Conservation (phyloP, 352 stramenopile genomes). For the Hyaloperonospora brassicae region DNA sequence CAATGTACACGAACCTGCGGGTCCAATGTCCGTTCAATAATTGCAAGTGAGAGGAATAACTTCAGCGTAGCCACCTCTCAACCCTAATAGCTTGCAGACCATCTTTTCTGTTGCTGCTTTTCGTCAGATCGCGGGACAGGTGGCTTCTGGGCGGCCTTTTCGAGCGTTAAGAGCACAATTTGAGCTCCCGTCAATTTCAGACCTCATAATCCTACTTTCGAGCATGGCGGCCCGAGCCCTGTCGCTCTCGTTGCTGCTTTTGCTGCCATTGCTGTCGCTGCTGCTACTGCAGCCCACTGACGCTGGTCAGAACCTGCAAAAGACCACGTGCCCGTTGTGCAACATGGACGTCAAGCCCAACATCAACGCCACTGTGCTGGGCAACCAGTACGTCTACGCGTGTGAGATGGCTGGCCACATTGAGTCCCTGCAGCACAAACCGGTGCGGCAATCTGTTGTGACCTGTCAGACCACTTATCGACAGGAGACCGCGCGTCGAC, state of each 20-base stretch:
- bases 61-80: neutral
- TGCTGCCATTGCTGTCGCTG: conserved; percentile 20
- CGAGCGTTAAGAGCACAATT: neutral
- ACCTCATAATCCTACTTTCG: conserved; percentile 15
- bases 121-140: too few relatives aligned
- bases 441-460: conserved; percentile 27
- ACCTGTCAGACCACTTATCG: neutral
- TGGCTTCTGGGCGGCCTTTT: too few relatives aligned
- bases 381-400: conserved; percentile 68
- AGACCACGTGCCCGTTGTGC: conserved; percentile 46
- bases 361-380: conserved; percentile 61
- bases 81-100: too few relatives aligned
- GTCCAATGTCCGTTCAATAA: neutral
- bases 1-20: neutral
- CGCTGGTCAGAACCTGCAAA: conserved; percentile 47
- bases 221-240: conserved; percentile 15
- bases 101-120: too few relatives aligned
- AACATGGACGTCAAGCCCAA: conserved; percentile 47
- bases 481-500: neutral
- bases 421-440: conserved; percentile 68
- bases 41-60: neutral
- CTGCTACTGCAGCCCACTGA: conserved; percentile 20
- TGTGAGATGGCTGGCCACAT: conserved; percentile 82
- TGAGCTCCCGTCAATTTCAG: conserved; percentile 1
- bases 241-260: conserved; percentile 14